Base-by-base conservation (phyloP, 805 yeast genomes). In the Starmerella bacillaris region DNA sequence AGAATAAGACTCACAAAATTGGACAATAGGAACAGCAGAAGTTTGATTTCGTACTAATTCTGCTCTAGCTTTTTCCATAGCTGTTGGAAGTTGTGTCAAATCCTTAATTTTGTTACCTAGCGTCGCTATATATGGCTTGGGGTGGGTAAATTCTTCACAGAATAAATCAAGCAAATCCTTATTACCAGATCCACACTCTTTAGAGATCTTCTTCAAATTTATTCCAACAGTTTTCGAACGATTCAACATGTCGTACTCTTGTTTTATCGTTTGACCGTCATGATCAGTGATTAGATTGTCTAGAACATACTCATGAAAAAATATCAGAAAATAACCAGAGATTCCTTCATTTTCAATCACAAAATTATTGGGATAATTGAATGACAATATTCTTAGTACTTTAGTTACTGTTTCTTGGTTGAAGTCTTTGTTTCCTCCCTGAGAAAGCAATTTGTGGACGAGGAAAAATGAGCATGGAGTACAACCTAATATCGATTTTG, bases 261-360 rank as follows among this genome's bases (percentile, higher is more conserved):
- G 26, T 22, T 9, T 11, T n/a, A 22, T 22, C 26, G n/a, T 22
- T 6, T 5, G 7, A 6, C 8, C 14, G 12, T 26, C 29, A 7
- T 6, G n/a, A n/a, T n/a, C n/a, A n/a, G n/a, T n/a, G n/a, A n/a
- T 6, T 4, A 11, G 20, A 2, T 14, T 18, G 6, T 19, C 29
- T 16, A 40, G 35, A 15, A 37, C 31, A 1, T 27, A 21, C 7
- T 11, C 21, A 21, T 38, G 21, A 19, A 35, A 41, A 19, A 36
- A 41, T 1, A 36, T 24, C 7, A 42, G 30, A 20, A 35, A 39
- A 18, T 33, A 14, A 15, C 41, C 45, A 6, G 17, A 18, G 3
- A 16, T 8, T 4, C 24, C 29, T 24, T 42, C 45, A 3, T 33
- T 31, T 26, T 42, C 45, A 6, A 42, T 20, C 4, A 39, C 17